Evolutionary conservation across 495 filamentous ascomycete species (phyloP).

Genomic region (Penicillium macrosclerotiorum): DNA sequence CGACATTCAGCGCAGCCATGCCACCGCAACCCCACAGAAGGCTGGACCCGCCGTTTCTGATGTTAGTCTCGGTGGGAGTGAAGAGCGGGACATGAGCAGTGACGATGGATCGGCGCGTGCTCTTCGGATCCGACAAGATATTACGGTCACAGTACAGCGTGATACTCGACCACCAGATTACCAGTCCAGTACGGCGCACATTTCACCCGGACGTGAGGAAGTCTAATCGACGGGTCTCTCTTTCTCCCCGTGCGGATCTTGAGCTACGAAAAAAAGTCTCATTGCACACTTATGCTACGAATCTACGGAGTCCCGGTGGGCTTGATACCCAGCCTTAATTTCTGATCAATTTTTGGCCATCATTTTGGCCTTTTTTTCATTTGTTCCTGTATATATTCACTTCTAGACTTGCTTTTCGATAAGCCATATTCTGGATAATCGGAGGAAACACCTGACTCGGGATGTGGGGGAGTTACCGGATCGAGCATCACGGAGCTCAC

Average conservation of each 20-base stretch:
- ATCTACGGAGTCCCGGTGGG: constrained; percentile 15
- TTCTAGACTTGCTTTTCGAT: constrained; percentile 7
- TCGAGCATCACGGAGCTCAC: no score
- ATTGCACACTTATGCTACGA: constrained; percentile 16
- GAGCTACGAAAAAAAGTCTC: not conserved
- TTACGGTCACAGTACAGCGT: constrained; percentile 44
- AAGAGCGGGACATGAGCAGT: constrained; percentile 33
- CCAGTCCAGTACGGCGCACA: constrained; percentile 11
- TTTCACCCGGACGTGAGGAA: constrained; percentile 15
- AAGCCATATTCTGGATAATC: not conserved
- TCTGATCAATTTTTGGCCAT: constrained; percentile 4
- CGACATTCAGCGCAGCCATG: constrained; percentile 29
- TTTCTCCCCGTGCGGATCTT: not conserved
- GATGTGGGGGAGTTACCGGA: not conserved
- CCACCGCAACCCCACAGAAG: constrained; percentile 30
- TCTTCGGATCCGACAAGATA: constrained; percentile 45
- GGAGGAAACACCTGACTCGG: not conserved
- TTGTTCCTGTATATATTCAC: constrained; percentile 16
- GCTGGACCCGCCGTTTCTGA: constrained; percentile 23
- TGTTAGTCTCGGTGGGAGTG: constrained; percentile 26
- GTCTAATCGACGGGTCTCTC: constrained; percentile 10
- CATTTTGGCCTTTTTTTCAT: not conserved
- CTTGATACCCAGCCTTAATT: constrained; percentile 23
- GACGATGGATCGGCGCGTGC: constrained; percentile 43
- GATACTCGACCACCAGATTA: constrained; percentile 30